These are phyloP conservation scores for Syzygium malaccense DNA, from an alignment of 441 rosid genomes.

Conservation along the genomic window DNA sequence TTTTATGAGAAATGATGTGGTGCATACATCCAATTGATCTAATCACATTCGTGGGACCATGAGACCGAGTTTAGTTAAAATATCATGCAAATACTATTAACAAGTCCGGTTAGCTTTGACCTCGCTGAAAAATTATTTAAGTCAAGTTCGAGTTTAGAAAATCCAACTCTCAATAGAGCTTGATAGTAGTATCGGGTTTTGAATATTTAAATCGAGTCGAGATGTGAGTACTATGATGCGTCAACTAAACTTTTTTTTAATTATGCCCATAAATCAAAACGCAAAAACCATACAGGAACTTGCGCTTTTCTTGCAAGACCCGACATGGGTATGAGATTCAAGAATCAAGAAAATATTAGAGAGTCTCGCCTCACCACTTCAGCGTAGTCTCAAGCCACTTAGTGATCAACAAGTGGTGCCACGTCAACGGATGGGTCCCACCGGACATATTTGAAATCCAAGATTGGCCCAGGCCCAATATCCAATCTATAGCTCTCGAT, in stretches of 20 bases:
- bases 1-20: background rate
- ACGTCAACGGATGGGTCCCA: background rate
- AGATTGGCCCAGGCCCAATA: background rate
- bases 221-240: background rate
- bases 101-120: fast-evolving
- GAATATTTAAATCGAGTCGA: background rate
- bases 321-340: fast-evolving
- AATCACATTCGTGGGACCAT: background rate
- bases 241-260: background rate
- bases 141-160: background rate
- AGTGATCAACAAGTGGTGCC: background rate
- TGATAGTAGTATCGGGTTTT: background rate
- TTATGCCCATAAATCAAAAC: background rate
- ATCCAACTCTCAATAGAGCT: background rate
- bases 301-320: fast-evolving
- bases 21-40: no score
- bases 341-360: background rate
- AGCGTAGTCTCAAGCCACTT: background rate
- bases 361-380: fast-evolving
- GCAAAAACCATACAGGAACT: fast-evolving
- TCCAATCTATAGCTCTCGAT: background rate
- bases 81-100: no score
- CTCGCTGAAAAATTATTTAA: background rate
- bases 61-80: background rate
- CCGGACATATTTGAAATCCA: background rate